These are phyloP conservation scores for Pseudoperonospora humuli DNA, from an alignment of 352 stramenopile genomes.

Conservation along the genomic window DNA sequence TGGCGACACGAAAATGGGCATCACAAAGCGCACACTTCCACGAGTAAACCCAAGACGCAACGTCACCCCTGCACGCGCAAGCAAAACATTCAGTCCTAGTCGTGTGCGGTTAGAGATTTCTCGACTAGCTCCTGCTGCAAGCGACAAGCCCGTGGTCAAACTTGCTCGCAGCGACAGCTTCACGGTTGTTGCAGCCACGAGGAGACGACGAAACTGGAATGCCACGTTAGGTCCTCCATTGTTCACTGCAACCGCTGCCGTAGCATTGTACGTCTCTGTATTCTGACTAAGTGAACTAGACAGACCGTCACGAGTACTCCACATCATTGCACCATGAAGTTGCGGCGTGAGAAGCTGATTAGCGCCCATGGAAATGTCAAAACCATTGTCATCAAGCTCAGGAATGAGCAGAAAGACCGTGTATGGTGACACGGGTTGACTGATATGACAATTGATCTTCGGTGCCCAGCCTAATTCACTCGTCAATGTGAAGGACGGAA, in stretches of 20 bases:
- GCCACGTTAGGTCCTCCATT: conserved; percentile 45
- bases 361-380: conserved; percentile 64
- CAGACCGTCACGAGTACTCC: conserved; percentile 66
- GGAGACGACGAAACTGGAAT: conserved; percentile 37
- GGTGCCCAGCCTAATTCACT: conserved; percentile 73
- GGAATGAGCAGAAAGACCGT: conserved; percentile 72
- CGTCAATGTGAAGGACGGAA: conserved; percentile 49
- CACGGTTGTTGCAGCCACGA: conserved; percentile 29
- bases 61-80: conserved; percentile 49
- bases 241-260: conserved; percentile 39
- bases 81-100: conserved; percentile 47
- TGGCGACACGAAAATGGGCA: conserved; percentile 75
- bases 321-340: conserved; percentile 74
- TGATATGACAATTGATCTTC: conserved; percentile 68
- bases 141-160: conserved; percentile 37
- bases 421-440: conserved; percentile 57
- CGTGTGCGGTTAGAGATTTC: conserved; percentile 53
- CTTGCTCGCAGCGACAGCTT: conserved; percentile 54
- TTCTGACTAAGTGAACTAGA: conserved; percentile 56
- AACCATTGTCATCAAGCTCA: conserved; percentile 57
- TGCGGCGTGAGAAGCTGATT: conserved; percentile 58
- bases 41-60: conserved; percentile 66
- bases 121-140: conserved; percentile 43
- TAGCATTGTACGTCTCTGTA: conserved; percentile 30
- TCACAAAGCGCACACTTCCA: conserved; percentile 71